Evolutionary conservation across 164 flowering plant species (phyloP), one percentile per base, ranked within the genome.

Genomic region (Magnolia changhungtana): DNA sequence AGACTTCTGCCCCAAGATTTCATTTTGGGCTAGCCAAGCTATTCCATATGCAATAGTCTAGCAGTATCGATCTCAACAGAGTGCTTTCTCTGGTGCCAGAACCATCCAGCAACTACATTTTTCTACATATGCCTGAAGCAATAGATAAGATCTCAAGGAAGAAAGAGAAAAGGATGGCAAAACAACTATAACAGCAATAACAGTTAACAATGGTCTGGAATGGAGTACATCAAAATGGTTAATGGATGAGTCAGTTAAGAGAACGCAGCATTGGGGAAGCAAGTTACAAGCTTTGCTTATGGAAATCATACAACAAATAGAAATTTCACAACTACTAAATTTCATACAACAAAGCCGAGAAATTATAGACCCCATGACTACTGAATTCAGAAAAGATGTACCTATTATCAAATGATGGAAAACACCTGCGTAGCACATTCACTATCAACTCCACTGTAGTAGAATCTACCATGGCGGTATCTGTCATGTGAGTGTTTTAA

Each of bases 401-500:
- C 45, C 45, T 90, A 82, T 96, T 94, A 86, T 96, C 98, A 86
- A 96, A 91, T 78, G 89, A 75, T 64, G 99, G 99, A 79, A 96
- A 92, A 65, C 90, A 7, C 81, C 91, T 69, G 78, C 94, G 87
- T 76, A 96, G 77, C 49, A 90, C 84, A 81, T 89, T 94, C 80
- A 96, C 97, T 64, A 94, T 81, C 14, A 96, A 81, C 65, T 84
- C 92, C 67, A 92, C 98, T 68, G 93, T 90, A 14, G 97, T 97
- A 79, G 84, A 85, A 86, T 96, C 99, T 79, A 91, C 94, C 78
- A 90, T 91, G 0, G 97, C 98, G 68, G 96, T 96, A 84, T 96
- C 97, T 58, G 98, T 94, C 95, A 96, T 86, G 86, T 96, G 99
- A 84, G 93, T 83, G 80, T 96, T 98, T 81, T 96, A 97, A 81